Evolutionary conservation across 2,329 filamentous ascomycete species (phyloP).

Genomic region (Colletotrichum orbiculare): DNA sequence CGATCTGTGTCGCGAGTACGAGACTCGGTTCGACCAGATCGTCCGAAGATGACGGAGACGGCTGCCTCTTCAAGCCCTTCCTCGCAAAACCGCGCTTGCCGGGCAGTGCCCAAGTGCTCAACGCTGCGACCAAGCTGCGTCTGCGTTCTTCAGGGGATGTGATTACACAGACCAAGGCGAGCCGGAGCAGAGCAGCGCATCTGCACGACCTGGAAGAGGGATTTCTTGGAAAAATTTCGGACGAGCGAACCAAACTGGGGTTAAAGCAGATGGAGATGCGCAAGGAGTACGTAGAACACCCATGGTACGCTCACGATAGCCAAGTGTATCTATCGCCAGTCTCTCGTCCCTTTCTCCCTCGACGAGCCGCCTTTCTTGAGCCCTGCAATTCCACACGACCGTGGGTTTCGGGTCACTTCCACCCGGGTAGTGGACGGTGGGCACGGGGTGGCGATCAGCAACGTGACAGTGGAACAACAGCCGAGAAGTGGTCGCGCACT

Average conservation of each 20-base stretch:
- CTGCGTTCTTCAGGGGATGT: constrained; percentile 28
- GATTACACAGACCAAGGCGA: constrained; percentile 22
- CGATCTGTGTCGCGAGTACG: constrained; percentile 34
- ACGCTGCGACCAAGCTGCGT: constrained; percentile 17
- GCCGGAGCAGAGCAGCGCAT: not conserved
- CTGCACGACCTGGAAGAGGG: constrained; percentile 7
- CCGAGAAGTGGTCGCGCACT: constrained; percentile 18
- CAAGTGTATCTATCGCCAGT: constrained; percentile 3
- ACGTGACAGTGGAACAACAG: constrained; percentile 27
- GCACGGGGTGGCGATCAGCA: constrained; percentile 35
- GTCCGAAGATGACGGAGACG: constrained; percentile 25
- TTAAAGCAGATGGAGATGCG: constrained; percentile 23
- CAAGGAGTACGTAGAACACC: constrained; percentile 25
- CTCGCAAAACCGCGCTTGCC: constrained; percentile 21
- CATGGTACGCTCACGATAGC: not conserved
- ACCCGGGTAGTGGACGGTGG: constrained; percentile 29
- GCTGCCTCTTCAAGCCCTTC: constrained; percentile 7
- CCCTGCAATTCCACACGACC: constrained; percentile 29
- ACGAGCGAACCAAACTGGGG: constrained; percentile 18
- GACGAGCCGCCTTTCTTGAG: constrained; percentile 27
- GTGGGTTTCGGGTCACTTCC: constrained; percentile 24
- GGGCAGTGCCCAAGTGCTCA: constrained; percentile 17
- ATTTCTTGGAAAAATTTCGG: constrained; percentile 22
- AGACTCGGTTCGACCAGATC: constrained; percentile 34
- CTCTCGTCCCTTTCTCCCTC: constrained; percentile 5